Conservation (phyloP, 2,329 filamentous ascomycete species). For the Sphaerulina populicola region DNA sequence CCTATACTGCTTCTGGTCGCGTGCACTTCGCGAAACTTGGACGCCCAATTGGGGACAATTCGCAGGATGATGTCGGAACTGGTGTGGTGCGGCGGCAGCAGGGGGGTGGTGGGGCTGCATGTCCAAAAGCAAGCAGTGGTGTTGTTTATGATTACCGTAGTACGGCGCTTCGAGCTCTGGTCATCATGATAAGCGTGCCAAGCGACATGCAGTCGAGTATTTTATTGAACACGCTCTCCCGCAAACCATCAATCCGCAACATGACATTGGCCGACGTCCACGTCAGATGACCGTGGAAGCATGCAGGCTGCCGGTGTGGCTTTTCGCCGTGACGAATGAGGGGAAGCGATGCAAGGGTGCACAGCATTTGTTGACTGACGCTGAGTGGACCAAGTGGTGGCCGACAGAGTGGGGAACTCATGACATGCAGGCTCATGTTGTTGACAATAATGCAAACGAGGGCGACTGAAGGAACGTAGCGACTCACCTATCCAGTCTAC, state of each 20-base stretch:
- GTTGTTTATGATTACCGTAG: neutral
- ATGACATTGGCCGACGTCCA: conserved; percentile 24
- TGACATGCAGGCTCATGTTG: neutral
- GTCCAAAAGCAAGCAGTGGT: neutral
- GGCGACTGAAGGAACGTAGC: conserved; percentile 22
- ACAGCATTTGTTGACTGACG: conserved; percentile 1
- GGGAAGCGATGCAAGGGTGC: conserved; percentile 10
- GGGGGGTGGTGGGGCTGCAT: conserved; percentile 5
- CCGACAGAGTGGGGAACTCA: conserved; percentile 4
- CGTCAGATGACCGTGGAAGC: conserved; percentile 18
- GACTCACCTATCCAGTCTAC: conserved; percentile 84
- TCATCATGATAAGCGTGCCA: conserved; percentile 16
- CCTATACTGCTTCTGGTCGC: neutral
- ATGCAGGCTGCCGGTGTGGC: conserved; percentile 21
- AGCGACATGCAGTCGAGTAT: conserved; percentile 12
- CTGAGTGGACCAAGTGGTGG: conserved; percentile 2
- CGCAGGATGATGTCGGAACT: neutral
- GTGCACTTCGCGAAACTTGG: neutral
- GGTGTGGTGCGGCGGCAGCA: neutral
- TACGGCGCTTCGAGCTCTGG: conserved; percentile 7
- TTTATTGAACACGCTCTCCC: conserved; percentile 14
- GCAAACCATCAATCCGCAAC: conserved; percentile 9
- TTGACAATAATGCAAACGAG: conserved; percentile 13
- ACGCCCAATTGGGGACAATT: neutral
- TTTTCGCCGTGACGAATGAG: conserved; percentile 17